A percentile compares a stretch with the other conserved stretches of the same genome.
Conservation (phyloP, 345 rosid genomes). For the Cardamine chenopodiifolia region DNA sequence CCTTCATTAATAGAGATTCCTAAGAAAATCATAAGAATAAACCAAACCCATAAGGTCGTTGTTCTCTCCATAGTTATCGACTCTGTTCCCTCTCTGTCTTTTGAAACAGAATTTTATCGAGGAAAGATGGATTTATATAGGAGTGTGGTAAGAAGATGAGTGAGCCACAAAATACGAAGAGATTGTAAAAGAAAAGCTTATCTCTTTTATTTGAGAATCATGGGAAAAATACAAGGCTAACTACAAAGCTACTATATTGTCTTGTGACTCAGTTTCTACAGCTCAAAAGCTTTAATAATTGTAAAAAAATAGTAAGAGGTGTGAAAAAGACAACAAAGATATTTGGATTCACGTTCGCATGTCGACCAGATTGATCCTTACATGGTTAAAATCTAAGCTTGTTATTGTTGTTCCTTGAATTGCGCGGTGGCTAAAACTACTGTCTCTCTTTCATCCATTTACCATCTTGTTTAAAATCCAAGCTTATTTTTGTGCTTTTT, state of each 20-base stretch:
- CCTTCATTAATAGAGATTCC: conserved; percentile 16
- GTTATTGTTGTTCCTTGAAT: neutral
- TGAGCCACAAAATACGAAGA: conserved; percentile 18
- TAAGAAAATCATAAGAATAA: conserved; percentile 27
- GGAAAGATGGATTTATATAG: conserved; percentile 17
- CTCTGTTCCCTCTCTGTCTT: conserved; percentile 4
- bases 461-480: neutral
- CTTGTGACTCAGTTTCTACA: conserved; percentile 41
- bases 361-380: conserved; percentile 28
- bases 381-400: neutral
- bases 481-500: neutral
- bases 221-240: conserved; percentile 35
- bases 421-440: conserved; percentile 2
- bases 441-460: neutral
- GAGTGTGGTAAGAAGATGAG: conserved; percentile 22
- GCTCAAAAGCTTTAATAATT: conserved; percentile 33
- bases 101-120: neutral
- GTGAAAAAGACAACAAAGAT: conserved; percentile 16
- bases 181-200: conserved; percentile 38
- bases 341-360: conserved; percentile 36
- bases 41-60: conserved; percentile 27
- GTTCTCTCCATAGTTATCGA: conserved; percentile 35
- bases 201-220: conserved; percentile 29
- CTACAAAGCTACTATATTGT: conserved; percentile 27
- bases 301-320: conserved; percentile 31